Base-by-base conservation (phyloP, 352 stramenopile species). In the Phytophthora syringae region DNA sequence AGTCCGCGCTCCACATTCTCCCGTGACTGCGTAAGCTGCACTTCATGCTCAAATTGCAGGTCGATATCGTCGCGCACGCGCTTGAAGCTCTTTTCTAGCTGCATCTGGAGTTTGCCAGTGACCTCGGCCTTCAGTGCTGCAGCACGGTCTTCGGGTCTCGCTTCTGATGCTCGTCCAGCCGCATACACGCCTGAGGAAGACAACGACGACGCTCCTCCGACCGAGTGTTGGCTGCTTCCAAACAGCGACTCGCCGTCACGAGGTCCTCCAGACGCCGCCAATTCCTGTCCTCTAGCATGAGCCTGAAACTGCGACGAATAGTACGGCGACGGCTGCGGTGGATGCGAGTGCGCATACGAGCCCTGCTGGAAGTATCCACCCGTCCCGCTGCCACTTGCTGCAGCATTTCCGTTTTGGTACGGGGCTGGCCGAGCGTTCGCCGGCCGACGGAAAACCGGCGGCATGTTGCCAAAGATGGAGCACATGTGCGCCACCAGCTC, bases 391-490 rank as follows among this genome's bases (percentile, higher is more conserved):
- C 64, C 36, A 24, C 59, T 72, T 11, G 42, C 22, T 15, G 57
- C 54, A 42, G 50, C 28, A 21, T 63, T 82, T 3, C 52, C 64
- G n/a, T 70, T 73, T 16, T 62, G 66, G 40, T 82, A 84, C 9
- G 59, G 49, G 15, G 79, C 58, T 22, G 74, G 67, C 22, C 62
- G 66, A 11, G 73, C 62, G 44, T 86, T 76, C 2, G 77, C 70
- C 9, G 86, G 86, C 16, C 88, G 83, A 39, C 84, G 82, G 51
- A 94, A 96, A 2, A 96, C 88, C 9, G 86, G 88, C 10, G 88
- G 88, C 61, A 93, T 93, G 53, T 89, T 93, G 36, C 88, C 87
- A 54, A 96, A 96, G 40, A 96, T 93, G n/a, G 86, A 95, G 74
- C 88, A 95, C 76, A 95, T 90, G 61, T 94, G 88, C 7, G 86